Evolutionary conservation across 2,329 filamentous ascomycete genomes (phyloP).

Genomic region (Monilinia aucupariae): DNA sequence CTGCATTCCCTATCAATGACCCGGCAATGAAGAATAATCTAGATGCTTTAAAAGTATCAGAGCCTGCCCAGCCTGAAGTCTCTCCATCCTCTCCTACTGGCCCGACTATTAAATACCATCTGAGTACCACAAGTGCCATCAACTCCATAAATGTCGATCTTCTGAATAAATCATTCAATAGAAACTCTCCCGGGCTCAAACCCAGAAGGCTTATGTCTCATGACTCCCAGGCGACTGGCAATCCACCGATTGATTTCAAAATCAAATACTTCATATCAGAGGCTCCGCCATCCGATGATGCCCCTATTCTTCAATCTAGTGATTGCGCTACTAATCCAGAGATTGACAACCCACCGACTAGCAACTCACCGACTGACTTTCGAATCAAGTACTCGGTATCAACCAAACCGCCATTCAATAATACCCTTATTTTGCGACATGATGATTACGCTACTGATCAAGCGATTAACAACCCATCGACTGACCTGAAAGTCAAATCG

Average conservation of each 20-base stretch:
- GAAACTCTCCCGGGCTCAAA: not conserved
- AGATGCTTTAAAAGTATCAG: not conserved
- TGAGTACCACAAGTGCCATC: not conserved
- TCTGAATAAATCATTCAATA: not conserved
- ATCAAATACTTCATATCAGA: not conserved
- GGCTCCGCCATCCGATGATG: not conserved
- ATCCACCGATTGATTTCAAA: not conserved
- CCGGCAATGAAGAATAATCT: not conserved
- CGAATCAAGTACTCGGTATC: too few relatives aligned
- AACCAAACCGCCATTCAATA: too few relatives aligned
- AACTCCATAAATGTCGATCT: not conserved
- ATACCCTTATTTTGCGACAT: too few relatives aligned
- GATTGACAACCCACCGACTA: too few relatives aligned
- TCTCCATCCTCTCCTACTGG: not conserved
- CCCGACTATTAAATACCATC: not conserved
- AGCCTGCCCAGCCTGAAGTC: not conserved
- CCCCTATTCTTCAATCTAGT: not conserved
- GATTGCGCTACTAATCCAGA: not conserved
- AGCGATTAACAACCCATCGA: too few relatives aligned
- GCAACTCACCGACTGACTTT: too few relatives aligned
- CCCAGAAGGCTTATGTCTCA: not conserved
- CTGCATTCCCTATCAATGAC: not conserved
- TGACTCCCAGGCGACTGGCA: not conserved
- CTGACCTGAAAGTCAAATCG: too few relatives aligned
- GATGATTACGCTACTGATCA: too few relatives aligned